Base-by-base conservation (phyloP, 1,284 basidiomycete species). In the Ustilago crameri region DNA sequence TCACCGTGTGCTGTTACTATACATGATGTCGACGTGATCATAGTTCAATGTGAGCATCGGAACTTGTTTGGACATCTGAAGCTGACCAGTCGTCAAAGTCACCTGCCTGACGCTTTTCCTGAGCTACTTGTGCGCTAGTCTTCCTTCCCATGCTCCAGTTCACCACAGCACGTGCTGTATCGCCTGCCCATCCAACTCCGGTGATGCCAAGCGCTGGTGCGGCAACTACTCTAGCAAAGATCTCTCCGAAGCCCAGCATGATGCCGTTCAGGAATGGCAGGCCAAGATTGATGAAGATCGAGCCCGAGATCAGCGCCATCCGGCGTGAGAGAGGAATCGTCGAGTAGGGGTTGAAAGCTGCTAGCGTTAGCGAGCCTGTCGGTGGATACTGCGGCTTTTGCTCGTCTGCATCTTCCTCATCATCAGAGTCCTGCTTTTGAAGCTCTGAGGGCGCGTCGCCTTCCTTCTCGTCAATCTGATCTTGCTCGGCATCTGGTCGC, bases 241-340 rank as follows among this genome's bases (percentile, higher is more conserved):
- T 93, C 85, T 98, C 95, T 23, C 95, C 95, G 80, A 98, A 95
- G 10, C 95, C 95, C 46, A 98, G 89, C 93, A 98, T 96, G 76
- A 98, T 91, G 26, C 95, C 95, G 81, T 98, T 98, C 46, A 98
- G 88, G 83, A 98, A 98, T 0, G 95, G 95, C 41, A 98, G 86
- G 2, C 94, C 84, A 61, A 98, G 84, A 84, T 98, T 98, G 85
- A 98, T 94, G 37, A 91, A 91, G 59, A 98, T 83, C 9, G 91
- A 90, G 4, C 93, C 91, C 42, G 91, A 81, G 59, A 96, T 85
- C 5, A 82, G 63, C 0, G 68, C 48, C 14, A 63, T 9, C 7
- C 80, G 71, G 4, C 80, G 55, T 5, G 54, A 49, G 38, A 65
- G 62, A 4, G 72, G 51, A 23, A 82, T 44, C 17, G 52, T 32